Percentiles rank a stretch among this genome's conserved stretches.
Conservation (phyloP, 768 basidiomycete genomes). For the Amanita exitialis region DNA sequence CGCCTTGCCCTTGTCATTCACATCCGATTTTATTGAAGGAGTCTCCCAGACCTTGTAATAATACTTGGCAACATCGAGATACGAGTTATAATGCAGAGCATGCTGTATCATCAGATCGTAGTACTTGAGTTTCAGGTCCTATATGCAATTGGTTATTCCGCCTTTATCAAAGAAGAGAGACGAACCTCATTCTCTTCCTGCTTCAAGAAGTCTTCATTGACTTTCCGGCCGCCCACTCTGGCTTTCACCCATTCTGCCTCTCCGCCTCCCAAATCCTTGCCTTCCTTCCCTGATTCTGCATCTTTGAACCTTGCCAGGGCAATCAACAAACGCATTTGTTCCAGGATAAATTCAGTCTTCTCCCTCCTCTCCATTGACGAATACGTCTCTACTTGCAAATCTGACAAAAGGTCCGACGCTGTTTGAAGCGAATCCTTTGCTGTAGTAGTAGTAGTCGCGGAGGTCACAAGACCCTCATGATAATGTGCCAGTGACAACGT, state of each 20-base stretch:
- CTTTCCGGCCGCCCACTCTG: slow-evolving; percentile 83
- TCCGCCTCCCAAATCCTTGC: slow-evolving; percentile 59
- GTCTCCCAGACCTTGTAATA: slow-evolving; percentile 98
- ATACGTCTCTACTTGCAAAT: slow-evolving; percentile 97
- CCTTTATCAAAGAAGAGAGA: background rate
- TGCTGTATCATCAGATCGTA: slow-evolving; percentile 97
- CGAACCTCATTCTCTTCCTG: slow-evolving; percentile 79
- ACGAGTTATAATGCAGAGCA: slow-evolving; percentile 73
- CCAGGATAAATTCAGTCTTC: slow-evolving; percentile 96
- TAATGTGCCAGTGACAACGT: slow-evolving; percentile 80
- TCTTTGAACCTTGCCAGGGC: slow-evolving; percentile 72
- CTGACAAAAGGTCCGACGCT: slow-evolving; percentile 86
- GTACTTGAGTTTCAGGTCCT: slow-evolving; percentile 95
- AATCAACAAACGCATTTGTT: slow-evolving; percentile 91
- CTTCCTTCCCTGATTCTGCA: slow-evolving; percentile 49
- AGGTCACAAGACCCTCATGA: slow-evolving; percentile 61
- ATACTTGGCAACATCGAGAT: slow-evolving; percentile 90
- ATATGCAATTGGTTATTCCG: slow-evolving; percentile 6
- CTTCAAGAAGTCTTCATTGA: slow-evolving; percentile 89
- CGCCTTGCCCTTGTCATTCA: slow-evolving; percentile 52
- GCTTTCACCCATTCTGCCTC: slow-evolving; percentile 93
- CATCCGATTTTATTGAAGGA: slow-evolving; percentile 84
- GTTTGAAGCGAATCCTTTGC: slow-evolving; percentile 68
- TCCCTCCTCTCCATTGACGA: slow-evolving; percentile 97
- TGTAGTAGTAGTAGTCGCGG: slow-evolving; percentile 29